These are phyloP conservation scores for Erigeron philadelphicus DNA, from an alignment of 140 eudicot species.

Conservation along the genomic window DNA sequence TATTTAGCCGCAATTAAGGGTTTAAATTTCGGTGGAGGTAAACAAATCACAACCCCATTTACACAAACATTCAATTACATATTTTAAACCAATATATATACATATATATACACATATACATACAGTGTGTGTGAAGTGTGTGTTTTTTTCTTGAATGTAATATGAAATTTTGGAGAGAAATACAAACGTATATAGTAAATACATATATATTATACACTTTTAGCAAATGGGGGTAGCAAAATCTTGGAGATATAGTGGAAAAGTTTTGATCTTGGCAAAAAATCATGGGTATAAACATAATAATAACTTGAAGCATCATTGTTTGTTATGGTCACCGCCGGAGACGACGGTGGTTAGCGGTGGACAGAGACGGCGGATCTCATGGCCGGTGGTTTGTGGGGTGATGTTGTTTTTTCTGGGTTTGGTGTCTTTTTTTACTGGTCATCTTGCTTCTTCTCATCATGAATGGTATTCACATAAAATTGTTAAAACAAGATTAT, in stretches of 20 bases:
- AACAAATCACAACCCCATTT: conserved; percentile 9
- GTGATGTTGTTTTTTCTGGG: conserved; percentile 69
- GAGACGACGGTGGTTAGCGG: conserved; percentile 23
- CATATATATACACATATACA: not conserved
- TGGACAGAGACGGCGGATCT: conserved; percentile 44
- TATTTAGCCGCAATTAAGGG: conserved; percentile 12
- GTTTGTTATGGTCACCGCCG: conserved; percentile 43
- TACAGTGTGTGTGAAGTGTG: not conserved
- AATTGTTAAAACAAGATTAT: conserved; percentile 40
- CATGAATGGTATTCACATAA: conserved; percentile 70
- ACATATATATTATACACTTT: not conserved
- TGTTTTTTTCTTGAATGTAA: conserved; percentile 26
- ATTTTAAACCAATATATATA: not conserved
- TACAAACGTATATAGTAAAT: conserved; percentile 6
- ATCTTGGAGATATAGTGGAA: conserved; percentile 41
- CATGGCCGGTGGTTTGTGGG: conserved; percentile 86
- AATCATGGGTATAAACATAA: conserved; percentile 23
- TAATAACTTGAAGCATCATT: conserved; percentile 28
- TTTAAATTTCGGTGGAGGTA: not conserved
- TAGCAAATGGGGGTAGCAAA: conserved; percentile 35
- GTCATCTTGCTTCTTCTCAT: conserved; percentile 83
- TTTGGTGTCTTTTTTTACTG: conserved; percentile 61
- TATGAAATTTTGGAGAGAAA: conserved; percentile 27
- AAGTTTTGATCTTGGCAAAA: conserved; percentile 32
- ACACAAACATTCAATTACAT: conserved; percentile 10